Evolutionary conservation across 768 basidiomycete species (phyloP), one percentile per base, ranked within the genome.

Genomic region (Mycena epipterygia): DNA sequence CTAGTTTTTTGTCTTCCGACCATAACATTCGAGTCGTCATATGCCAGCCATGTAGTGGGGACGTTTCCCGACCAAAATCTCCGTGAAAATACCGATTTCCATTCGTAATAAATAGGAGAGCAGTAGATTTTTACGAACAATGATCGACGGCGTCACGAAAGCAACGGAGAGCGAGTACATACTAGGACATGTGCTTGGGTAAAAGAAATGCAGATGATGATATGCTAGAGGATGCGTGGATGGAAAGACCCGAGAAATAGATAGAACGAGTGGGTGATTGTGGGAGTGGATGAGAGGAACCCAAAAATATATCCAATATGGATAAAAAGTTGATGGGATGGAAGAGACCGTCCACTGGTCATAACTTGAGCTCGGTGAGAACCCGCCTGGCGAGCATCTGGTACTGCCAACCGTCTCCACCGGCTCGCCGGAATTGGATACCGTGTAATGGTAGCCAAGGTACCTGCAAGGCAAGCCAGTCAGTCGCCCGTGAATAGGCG

Each of bases 381-480:
- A 96, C 95, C 68, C 94, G 87, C 73, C 94, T 88, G 25, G 95
- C 96, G 53, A 99, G 88, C 94, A 96, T 96, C 78, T 97, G 95
- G 81, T 99, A 98, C 80, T 98, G 96, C 96, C 96, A 98, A 0
- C 93, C 94, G 73, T 97, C 95, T 0, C 97, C 97, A 29, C 94
- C 89, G 1, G 92, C 89, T 69, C 97, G 87, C 53, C 97, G 91
- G 84, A 98, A 99, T 78, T 99, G 97, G 46, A 99, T 93, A 1
- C 97, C 97, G 80, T 98, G 94, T n/a, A 99, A 81, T 3, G 96
- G 95, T 56, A 98, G 83, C 90, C 91, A 95, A 48, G 96, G 96
- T 7, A 98, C 95, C 96, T 97, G 76, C 0, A 75, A 65, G n/a
- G 16, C 48, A 66, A 66, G 39, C 60, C 44, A 67, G 66, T 25